Evolutionary conservation across 768 basidiomycete species (phyloP).

Genomic region (Mycena metata): DNA sequence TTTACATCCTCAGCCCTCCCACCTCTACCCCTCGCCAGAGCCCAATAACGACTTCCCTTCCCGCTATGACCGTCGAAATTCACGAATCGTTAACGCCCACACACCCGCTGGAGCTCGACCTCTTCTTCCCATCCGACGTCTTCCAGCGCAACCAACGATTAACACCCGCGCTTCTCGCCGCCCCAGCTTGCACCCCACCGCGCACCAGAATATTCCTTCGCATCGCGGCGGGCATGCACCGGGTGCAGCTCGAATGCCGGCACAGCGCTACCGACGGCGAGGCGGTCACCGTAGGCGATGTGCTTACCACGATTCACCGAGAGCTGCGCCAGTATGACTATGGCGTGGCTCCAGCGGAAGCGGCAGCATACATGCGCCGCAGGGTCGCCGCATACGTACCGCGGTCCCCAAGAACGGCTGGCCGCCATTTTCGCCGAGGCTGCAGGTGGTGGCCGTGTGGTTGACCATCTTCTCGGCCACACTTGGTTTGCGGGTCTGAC

Average conservation of each 20-base stretch:
- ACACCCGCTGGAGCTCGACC: constrained; percentile 18
- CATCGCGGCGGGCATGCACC: constrained; percentile 20
- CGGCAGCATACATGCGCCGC: constrained; percentile 20
- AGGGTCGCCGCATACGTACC: constrained; percentile 18
- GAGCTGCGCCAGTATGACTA: constrained; percentile 29
- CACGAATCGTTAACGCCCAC: constrained; percentile 5
- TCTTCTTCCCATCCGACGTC: constrained; percentile 28
- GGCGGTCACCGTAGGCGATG: constrained; percentile 30
- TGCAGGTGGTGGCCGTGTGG: constrained; percentile 8
- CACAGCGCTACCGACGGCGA: background rate
- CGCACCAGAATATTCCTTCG: constrained; percentile 18
- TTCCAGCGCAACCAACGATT: constrained; percentile 32
- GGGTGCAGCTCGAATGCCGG: background rate
- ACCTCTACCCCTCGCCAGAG: too few relatives aligned
- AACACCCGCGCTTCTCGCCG: constrained; percentile 12
- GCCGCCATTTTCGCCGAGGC: constrained; percentile 7
- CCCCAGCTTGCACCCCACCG: constrained; percentile 28
- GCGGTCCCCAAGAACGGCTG: background rate
- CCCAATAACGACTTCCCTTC: background rate
- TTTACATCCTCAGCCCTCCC: too few relatives aligned
- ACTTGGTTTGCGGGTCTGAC: constrained; percentile 25
- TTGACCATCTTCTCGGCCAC: constrained; percentile 24
- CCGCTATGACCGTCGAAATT: constrained; percentile 9
- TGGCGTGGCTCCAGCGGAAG: background rate
- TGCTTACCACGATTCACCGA: constrained; percentile 23